Base-by-base conservation (phyloP, 1,284 basidiomycete species). In the Lignosus rhinocerotis region DNA sequence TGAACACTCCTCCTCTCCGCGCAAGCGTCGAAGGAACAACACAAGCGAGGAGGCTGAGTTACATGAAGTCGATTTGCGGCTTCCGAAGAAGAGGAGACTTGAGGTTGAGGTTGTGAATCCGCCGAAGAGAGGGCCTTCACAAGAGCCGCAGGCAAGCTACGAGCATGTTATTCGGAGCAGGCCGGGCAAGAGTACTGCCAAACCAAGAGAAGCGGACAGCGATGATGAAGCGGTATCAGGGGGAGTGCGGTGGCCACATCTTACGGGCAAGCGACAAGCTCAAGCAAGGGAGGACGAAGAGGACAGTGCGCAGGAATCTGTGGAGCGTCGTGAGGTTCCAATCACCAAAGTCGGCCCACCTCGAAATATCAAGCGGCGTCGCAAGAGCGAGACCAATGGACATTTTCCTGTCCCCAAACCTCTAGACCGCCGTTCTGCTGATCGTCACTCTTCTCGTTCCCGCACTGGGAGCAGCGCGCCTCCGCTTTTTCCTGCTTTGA, bases 281-380 rank as follows among this genome's bases (percentile, higher is more conserved):
- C 53, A 56, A 39, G 42, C 41, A 30, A 55, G 39, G 21, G 43
- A 34, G 10, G n/a, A 36, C 12, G 17, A 17, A 2, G 34, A 34
- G 47, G 14, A 42, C 14, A 42, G 6, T 11, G 8, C 25, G 32
- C 34, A 30, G 6, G 17, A 59, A 7, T 43, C 19, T 6, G 38
- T 17, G 10, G 30, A 32, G 16, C n/a, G 32, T 19, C 7, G 32
- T 16, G 44, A 11, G 11, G 60, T 61, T 4, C 56, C 57, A 1
- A 14, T 53, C 4, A 54, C 56, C 3, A 65, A 61, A 53, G 56
- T 63, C 25, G 65, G 65, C 6, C 64, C 67, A n/a, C 65, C 65
- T 33, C 63, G 65, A 8, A 53, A 44, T 45, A 19, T 38, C 9
- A 68, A 66, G 48, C 59, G 60, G 25, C 31, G 51, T 21, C 53